Base-by-base conservation (phyloP, 495 filamentous ascomycete genomes). In the Aspergillus avenaceus region DNA sequence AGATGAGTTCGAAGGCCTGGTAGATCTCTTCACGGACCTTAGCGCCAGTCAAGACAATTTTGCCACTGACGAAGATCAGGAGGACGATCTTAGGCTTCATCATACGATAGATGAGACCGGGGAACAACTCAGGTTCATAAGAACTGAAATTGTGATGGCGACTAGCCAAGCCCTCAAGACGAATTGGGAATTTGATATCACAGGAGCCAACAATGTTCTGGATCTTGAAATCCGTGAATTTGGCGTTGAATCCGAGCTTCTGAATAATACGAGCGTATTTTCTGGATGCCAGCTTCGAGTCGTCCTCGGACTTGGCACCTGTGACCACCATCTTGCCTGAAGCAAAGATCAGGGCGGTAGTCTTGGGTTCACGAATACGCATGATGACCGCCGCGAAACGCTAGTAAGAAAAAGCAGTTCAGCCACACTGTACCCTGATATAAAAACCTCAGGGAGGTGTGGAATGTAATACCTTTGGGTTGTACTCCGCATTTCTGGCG, bases 221-320 rank as follows among this genome's bases (percentile, higher is more conserved):
- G 70, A 97, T 97, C 81, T 98, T 97, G 80, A 98, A 98, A 70
- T 98, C 93, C 52, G 91, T 96, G 75, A 98, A 98, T 83, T 96
- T 97, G 52, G 95, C 91, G 56, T 96, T 96, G 83, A 98, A 98
- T 45, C 93, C 93, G 50, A 98, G 90, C 76, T 98, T 98, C 78
- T 98, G 93, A 62, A 98, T 97, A 72, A 98, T 98, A 55, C 93
- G 90, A 19, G 93, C 93, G 71, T 97, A 98, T 75, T 98, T 98
- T 71, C 95, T 84, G 32, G 88, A 95, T 2, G 93, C 93, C 62
- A 98, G 82, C 71, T 96, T 95, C 40, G 90, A 96, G 63, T 97
- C 95, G 64, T 97, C 93, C 63, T 98, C 93, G 1, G 91, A 96
- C 75, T 98, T 98, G 47, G 95, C 93, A 72, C 93, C 93, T 27